Evolutionary conservation across 1,284 basidiomycete genomes (phyloP), one percentile per base, ranked within the genome.

Genomic region (Peniophora sp.): DNA sequence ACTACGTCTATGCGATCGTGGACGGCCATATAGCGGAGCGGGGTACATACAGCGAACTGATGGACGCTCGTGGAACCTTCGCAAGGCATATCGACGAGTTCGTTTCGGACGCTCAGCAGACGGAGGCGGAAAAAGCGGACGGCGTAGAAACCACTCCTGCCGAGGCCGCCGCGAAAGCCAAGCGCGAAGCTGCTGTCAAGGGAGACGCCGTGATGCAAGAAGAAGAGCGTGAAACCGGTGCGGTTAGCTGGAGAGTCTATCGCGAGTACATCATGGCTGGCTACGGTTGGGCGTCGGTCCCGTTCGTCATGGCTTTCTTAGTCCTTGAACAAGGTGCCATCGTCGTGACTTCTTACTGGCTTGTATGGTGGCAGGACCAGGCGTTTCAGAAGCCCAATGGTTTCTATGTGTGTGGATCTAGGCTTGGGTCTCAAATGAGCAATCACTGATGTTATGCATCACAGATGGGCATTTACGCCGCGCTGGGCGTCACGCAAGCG

Each of bases 21-120:
- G 81, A 91, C 46, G 92, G 92, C 2, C 72, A 68, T 22, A 80
- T 96, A 51, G 76, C 75, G 11, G 92, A 95, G 67, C 74, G 76
- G 23, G 92, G 90, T 1, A 85, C 86, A 1, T 92, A 88, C 56
- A 61, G 69, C 3, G 81, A 85, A 53, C 73, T 94, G 32, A 80
- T 88, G 62, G 68, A 65, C 8, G 75, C 73, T 42, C 66, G 79
- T 11, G 85, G 86, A 3, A 80, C 82, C 22, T 95, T 95, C 61
- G 69, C 85, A 23, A 75, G 73, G 50, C 84, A 95, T 54, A 72
- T 93, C 51, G 68, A 69, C 22, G 86, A 82, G 56, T 84, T 85
- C 54, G 81, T 81, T 17, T 73, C 76, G 24, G 76, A 76, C 50
- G 54, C 58, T 44, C 15, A 56, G 20, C 62, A 64, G 24, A 57